A percentile compares a stretch with the other conserved stretches of the same genome.
These are phyloP conservation scores for Eucalyptus polybractea DNA, from an alignment of 345 rosid genomes.

Conservation along the genomic window DNA sequence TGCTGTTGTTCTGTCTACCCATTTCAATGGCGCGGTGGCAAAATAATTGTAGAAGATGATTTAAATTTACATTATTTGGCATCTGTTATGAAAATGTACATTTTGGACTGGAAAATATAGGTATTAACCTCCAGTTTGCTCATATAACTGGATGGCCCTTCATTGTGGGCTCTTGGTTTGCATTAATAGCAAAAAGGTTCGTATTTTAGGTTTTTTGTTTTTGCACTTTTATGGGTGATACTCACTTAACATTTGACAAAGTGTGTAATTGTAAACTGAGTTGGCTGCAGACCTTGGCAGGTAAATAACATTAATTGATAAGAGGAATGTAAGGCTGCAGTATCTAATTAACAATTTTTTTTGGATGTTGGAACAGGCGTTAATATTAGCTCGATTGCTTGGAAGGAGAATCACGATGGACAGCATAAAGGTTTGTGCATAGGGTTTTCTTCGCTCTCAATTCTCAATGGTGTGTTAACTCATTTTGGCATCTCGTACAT, in stretches of 20 bases:
- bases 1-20: background rate
- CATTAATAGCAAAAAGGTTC: background rate
- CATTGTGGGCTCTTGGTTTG: background rate
- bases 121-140: background rate
- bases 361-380: constrained; percentile 38
- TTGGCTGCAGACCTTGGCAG: background rate
- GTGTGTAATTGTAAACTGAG: background rate
- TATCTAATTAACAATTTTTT: background rate
- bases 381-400: constrained; percentile 89
- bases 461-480: background rate
- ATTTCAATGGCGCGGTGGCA: background rate
- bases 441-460: background rate
- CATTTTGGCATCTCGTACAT: background rate
- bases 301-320: background rate
- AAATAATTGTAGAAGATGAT: background rate
- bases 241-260: background rate
- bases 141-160: background rate
- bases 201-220: background rate
- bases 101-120: background rate
- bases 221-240: background rate
- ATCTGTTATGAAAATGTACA: background rate
- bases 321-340: background rate
- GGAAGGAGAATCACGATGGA: constrained; percentile 58
- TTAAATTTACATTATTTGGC: background rate
- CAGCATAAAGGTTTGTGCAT: constrained; percentile 42